phyloP scores from a whole-genome alignment of 768 basidiomycete genomes.

The Rhizopogon vesiculosus region DNA sequence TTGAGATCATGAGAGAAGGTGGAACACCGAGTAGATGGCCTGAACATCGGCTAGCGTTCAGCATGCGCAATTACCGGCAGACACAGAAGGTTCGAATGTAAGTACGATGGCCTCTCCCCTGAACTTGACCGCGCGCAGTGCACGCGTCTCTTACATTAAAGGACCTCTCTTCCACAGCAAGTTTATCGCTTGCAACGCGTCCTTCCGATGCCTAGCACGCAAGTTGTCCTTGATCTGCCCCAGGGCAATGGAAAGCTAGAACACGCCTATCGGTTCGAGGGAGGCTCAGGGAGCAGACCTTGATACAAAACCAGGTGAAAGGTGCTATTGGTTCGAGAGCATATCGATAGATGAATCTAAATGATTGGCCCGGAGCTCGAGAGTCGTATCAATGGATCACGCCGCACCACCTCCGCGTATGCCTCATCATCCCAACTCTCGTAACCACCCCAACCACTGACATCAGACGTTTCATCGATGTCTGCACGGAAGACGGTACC shows the following conservation, averaged over 20 bases:
- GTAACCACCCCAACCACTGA: no score
- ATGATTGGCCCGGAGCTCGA: slow-evolving; percentile 20
- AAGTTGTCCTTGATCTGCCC: slow-evolving; percentile 59
- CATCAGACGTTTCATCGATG: no score
- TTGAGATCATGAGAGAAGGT: slow-evolving; percentile 77
- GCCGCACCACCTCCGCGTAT: no score
- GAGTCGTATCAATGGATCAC: slow-evolving; percentile 20
- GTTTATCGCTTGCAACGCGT: slow-evolving; percentile 25
- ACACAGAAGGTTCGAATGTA: background rate
- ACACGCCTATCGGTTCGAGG: slow-evolving; percentile 63
- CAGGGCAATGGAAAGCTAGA: slow-evolving; percentile 65
- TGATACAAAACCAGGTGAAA: slow-evolving; percentile 61
- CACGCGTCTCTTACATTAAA: slow-evolving; percentile 48
- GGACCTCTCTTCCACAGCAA: slow-evolving; percentile 42
- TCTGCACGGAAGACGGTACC: no score
- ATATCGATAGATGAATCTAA: slow-evolving; percentile 47
- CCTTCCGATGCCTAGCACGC: slow-evolving; percentile 36
- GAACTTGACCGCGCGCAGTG: slow-evolving; percentile 63
- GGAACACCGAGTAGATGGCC: slow-evolving; percentile 61
- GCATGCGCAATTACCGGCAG: background rate
- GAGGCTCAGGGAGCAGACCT: slow-evolving; percentile 37
- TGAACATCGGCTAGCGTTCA: slow-evolving; percentile 17
- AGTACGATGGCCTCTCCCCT: slow-evolving; percentile 69
- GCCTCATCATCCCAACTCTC: no score
- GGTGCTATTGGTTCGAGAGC: slow-evolving; percentile 57